Conservation (phyloP, 2,329 filamentous ascomycete genomes). For the Mycosphaerella arachidis region DNA sequence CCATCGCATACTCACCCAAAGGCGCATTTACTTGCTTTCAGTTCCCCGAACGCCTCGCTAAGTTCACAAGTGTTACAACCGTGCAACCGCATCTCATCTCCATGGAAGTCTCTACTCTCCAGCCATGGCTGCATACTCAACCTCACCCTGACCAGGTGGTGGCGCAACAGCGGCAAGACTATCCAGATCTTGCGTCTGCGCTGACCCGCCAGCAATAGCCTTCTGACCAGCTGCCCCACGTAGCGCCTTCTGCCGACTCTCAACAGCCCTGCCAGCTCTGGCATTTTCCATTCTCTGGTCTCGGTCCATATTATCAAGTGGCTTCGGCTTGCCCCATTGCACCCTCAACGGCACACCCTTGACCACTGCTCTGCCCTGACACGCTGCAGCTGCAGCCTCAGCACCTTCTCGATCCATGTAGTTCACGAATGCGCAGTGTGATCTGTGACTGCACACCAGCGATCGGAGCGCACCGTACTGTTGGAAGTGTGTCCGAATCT, state of each 20-base stretch:
- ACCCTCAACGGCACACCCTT: conserved; percentile 85
- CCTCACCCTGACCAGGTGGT: conserved; percentile 72
- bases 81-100: not conserved
- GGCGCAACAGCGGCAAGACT: conserved; percentile 57
- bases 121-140: conserved; percentile 78
- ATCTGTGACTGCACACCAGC: conserved; percentile 91
- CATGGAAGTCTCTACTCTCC: conserved; percentile 57
- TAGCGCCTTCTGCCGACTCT: conserved; percentile 20
- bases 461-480: conserved; percentile 86
- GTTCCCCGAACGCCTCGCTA: conserved; percentile 13
- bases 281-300: conserved; percentile 79
- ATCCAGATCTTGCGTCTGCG: conserved; percentile 41
- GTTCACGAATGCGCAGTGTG: conserved; percentile 95
- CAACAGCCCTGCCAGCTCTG: conserved; percentile 64
- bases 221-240: conserved; percentile 26
- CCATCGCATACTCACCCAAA: not conserved
- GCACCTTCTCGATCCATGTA: conserved; percentile 80
- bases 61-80: not conserved
- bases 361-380: conserved; percentile 83
- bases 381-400: conserved; percentile 77
- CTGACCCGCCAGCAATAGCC: conserved; percentile 34
- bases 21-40: not conserved
- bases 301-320: conserved; percentile 84
- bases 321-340: conserved; percentile 88
- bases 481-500: conserved; percentile 85